A percentile compares a stretch with the other conserved stretches of the same genome.
Conservation (phyloP, 257 asterid species). For the Fraxinus excelsior region DNA sequence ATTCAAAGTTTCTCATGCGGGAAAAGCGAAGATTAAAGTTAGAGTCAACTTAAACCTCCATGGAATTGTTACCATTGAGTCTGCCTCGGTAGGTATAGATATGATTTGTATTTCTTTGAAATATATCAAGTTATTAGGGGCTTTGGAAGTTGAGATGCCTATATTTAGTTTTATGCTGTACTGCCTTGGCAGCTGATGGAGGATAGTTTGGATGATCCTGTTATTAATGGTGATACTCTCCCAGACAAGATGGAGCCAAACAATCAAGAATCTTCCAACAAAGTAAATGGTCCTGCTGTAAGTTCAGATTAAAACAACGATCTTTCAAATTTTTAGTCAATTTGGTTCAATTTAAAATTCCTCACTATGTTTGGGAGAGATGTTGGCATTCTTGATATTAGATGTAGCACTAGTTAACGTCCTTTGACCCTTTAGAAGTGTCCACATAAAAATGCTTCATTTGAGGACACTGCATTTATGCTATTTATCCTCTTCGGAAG, state of each 20-base stretch:
- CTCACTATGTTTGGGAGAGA: slow-evolving; percentile 13
- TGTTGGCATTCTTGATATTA: slow-evolving; percentile 17
- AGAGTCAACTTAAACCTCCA: slow-evolving; percentile 73
- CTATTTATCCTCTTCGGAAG: slow-evolving; percentile 12
- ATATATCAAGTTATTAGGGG: slow-evolving; percentile 14
- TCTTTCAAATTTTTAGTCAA: background rate
- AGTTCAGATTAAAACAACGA: slow-evolving; percentile 27
- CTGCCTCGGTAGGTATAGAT: slow-evolving; percentile 70
- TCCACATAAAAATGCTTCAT: slow-evolving; percentile 15
- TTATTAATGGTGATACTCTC: slow-evolving; percentile 33
- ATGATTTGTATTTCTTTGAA: slow-evolving; percentile 5
- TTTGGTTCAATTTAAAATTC: slow-evolving; percentile 14
- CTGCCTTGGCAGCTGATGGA: slow-evolving; percentile 64
- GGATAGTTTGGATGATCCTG: slow-evolving; percentile 49
- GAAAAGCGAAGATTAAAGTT: slow-evolving; percentile 64
- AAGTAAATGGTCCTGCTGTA: slow-evolving; percentile 50
- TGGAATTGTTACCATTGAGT: slow-evolving; percentile 70
- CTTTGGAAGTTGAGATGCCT: slow-evolving; percentile 22
- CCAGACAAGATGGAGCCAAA: slow-evolving; percentile 51
- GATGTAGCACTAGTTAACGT: background rate
- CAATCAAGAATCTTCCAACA: slow-evolving; percentile 39
- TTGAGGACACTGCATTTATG: slow-evolving; percentile 2
- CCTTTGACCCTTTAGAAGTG: background rate
- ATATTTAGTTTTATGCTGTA: slow-evolving; percentile 11
- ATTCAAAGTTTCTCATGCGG: slow-evolving; percentile 55